Evolutionary conservation across 768 basidiomycete genomes (phyloP).

Genomic region (Tulasnella sp.): DNA sequence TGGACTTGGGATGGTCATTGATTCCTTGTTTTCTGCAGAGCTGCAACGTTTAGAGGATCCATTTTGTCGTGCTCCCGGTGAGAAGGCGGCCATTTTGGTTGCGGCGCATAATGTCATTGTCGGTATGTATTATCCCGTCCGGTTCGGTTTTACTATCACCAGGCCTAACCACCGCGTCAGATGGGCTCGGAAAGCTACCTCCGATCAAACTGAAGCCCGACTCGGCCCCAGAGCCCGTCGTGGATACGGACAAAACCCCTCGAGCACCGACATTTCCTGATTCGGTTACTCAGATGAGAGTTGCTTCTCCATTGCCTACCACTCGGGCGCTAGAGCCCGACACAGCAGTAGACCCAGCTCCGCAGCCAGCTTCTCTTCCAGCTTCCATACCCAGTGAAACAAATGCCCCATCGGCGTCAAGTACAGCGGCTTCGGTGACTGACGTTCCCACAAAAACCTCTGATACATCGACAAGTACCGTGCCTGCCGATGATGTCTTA

Average conservation of each 20-base stretch:
- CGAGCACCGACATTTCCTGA: constrained; percentile 22
- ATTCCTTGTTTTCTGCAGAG: constrained; percentile 38
- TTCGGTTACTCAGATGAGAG: background rate
- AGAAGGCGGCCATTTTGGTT: constrained; percentile 78
- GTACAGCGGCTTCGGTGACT: background rate
- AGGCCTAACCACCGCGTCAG: constrained; percentile 38
- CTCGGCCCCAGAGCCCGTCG: constrained; percentile 39
- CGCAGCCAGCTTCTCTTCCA: background rate
- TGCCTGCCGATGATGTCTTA: background rate
- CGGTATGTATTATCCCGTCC: constrained; percentile 53
- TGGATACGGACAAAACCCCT: constrained; percentile 38
- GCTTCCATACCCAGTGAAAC: background rate
- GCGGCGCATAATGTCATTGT: constrained; percentile 81
- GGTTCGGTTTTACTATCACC: background rate
- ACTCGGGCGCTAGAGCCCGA: background rate
- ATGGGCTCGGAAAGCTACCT: constrained; percentile 69
- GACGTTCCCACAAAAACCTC: background rate
- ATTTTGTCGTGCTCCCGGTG: constrained; percentile 55
- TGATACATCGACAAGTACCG: background rate
- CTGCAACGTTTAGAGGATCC: constrained; percentile 49
- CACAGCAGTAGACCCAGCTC: background rate
- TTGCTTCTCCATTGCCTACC: background rate
- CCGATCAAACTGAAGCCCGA: constrained; percentile 71
- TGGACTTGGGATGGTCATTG: background rate
- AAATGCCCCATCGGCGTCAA: background rate